Evolutionary conservation across 768 basidiomycete genomes (phyloP).

Genomic region (Naganishia vishniacii): DNA sequence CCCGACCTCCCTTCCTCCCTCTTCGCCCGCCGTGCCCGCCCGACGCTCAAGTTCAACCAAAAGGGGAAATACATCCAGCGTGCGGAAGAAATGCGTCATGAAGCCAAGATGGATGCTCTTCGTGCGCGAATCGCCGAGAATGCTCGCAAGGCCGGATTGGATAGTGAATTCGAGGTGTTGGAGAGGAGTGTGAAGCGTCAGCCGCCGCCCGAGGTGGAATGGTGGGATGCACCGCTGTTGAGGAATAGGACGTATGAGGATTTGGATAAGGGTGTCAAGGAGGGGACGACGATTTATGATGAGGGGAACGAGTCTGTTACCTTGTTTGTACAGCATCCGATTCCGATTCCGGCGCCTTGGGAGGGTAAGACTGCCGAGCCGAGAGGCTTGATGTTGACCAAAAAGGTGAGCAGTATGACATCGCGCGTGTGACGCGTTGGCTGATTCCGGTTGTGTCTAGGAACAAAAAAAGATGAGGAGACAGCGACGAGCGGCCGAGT

Average conservation of each 20-base stretch:
- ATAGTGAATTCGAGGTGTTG: conserved; percentile 82
- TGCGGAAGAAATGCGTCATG: conserved; percentile 52
- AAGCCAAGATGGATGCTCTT: conserved; percentile 77
- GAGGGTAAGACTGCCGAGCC: conserved; percentile 74
- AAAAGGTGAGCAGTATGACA: conserved; percentile 57
- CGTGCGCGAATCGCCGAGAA: conserved; percentile 90
- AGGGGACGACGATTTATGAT: conserved; percentile 60
- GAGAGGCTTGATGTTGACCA: conserved; percentile 85
- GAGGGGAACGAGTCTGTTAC: conserved; percentile 66
- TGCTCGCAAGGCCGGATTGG: conserved; percentile 86
- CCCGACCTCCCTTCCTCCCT: background rate
- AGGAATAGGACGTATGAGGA: conserved; percentile 77
- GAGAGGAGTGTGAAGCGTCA: conserved; percentile 84
- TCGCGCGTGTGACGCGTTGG: background rate
- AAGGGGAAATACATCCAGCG: conserved; percentile 71
- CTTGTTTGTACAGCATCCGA: conserved; percentile 91
- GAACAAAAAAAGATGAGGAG: conserved; percentile 98
- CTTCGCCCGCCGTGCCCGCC: conserved; percentile 39
- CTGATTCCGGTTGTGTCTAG: conserved; percentile 43
- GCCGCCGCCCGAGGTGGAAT: conserved; percentile 83
- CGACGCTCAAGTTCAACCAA: conserved; percentile 73
- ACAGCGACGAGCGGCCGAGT: conserved; percentile 73
- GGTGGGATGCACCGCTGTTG: conserved; percentile 91
- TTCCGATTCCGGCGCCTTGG: conserved; percentile 83
- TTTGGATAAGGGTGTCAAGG: conserved; percentile 52